A percentile compares a stretch with the other conserved stretches of the same genome.
These are phyloP conservation scores for Syzygium jambos DNA, from an alignment of 345 rosid genomes.

Conservation along the genomic window DNA sequence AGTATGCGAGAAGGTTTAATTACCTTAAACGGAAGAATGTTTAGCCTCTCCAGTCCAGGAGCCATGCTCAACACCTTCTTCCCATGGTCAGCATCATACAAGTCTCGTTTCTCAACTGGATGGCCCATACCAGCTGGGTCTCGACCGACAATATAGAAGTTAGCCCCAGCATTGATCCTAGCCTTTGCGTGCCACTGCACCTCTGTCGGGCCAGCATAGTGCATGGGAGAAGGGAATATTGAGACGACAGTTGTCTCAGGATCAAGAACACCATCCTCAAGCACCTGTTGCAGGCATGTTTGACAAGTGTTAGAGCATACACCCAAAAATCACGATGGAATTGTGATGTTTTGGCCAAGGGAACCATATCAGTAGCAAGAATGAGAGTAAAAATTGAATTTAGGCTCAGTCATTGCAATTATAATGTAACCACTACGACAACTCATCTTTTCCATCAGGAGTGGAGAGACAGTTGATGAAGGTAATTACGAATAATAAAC, in stretches of 20 bases:
- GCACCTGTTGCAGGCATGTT: constrained; percentile 34
- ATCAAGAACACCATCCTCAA: constrained; percentile 98
- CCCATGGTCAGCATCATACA: constrained; percentile 97
- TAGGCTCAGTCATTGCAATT: not conserved
- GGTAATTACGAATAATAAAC: not conserved
- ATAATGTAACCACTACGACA: not conserved
- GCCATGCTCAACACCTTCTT: constrained; percentile 97
- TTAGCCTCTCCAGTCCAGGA: constrained; percentile 89
- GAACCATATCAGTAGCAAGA: not conserved
- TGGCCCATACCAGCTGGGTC: constrained; percentile 99
- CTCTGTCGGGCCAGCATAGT: constrained; percentile 98
- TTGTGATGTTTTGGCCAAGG: not conserved
- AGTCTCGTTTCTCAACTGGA: constrained; percentile 87
- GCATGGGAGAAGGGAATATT: constrained; percentile 99
- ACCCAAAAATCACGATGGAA: not conserved
- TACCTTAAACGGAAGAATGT: constrained; percentile 98
- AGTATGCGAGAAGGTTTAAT: not conserved
- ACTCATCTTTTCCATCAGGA: not conserved
- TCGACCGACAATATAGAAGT: constrained; percentile 98
- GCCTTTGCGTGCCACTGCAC: constrained; percentile 99
- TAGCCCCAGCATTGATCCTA: constrained; percentile 96
- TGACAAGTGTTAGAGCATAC: not conserved
- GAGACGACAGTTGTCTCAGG: constrained; percentile 97
- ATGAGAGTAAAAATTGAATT: not conserved
- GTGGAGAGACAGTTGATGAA: not conserved